These are phyloP conservation scores for Podospora bellae-mahoneyi DNA, from an alignment of 495 filamentous ascomycete genomes.

Conservation along the genomic window DNA sequence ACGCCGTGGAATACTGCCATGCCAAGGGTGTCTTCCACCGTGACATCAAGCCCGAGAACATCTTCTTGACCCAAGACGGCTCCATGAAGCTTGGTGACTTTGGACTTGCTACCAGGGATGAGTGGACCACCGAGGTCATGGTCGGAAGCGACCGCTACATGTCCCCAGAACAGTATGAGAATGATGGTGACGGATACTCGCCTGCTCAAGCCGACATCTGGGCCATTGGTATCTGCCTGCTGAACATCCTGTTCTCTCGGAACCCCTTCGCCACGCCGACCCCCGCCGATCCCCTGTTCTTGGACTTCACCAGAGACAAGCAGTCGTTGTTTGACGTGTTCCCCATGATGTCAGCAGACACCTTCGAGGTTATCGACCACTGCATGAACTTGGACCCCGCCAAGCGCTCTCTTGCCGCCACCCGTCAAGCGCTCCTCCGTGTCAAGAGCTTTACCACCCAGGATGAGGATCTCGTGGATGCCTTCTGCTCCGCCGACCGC, in stretches of 20 bases:
- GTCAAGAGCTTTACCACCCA: constrained; percentile 85
- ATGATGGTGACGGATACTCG: constrained; percentile 78
- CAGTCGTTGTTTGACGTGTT: constrained; percentile 98
- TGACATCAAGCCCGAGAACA: constrained; percentile 99
- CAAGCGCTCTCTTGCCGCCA: constrained; percentile 76
- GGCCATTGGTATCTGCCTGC: constrained; percentile 91
- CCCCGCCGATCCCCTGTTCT: constrained; percentile 80
- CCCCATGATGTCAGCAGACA: constrained; percentile 96
- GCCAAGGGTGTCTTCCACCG: constrained; percentile 89
- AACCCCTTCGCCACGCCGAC: constrained; percentile 91
- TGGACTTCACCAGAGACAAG: constrained; percentile 86
- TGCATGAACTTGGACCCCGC: constrained; percentile 85
- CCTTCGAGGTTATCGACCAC: constrained; percentile 84
- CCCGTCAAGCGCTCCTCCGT: constrained; percentile 71
- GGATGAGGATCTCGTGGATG: constrained; percentile 86
- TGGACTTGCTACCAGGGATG: constrained; percentile 80
- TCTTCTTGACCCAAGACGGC: constrained; percentile 83
- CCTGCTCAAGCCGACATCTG: constrained; percentile 93
- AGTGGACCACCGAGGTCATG: constrained; percentile 83
- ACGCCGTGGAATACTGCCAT: constrained; percentile 88
- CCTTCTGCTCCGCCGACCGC: constrained; percentile 84
- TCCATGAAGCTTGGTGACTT: constrained; percentile 96
- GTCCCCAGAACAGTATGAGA: constrained; percentile 96
- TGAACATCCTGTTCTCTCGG: constrained; percentile 92
- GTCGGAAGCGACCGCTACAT: constrained; percentile 98